These are phyloP conservation scores for Tuctoria greenei DNA, from an alignment of 176 grass and related monocot genomes.

Conservation along the genomic window DNA sequence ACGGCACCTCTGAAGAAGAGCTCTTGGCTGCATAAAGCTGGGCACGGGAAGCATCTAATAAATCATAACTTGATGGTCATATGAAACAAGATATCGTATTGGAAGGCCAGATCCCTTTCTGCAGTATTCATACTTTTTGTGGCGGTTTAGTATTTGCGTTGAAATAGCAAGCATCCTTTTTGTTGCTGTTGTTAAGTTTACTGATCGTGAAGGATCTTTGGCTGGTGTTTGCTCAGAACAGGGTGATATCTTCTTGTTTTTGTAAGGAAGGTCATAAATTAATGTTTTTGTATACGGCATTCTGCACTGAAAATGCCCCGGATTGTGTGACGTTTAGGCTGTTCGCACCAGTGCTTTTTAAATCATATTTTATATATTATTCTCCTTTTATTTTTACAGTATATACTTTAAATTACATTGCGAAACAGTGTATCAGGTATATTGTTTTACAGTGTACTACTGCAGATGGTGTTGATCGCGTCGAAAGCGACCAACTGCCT, in stretches of 20 bases:
- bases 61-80: constrained; percentile 25
- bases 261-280: too few species aligned
- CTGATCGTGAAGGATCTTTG: neutral
- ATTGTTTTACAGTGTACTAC: too few species aligned
- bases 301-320: neutral
- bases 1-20: constrained; percentile 26
- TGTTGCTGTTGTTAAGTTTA: neutral
- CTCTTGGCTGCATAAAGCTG: constrained; percentile 25
- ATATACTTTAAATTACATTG: too few species aligned
- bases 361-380: too few species aligned
- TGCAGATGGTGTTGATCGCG: too few species aligned
- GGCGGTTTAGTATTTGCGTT: too few species aligned
- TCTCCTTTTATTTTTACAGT: too few species aligned
- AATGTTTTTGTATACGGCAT: neutral
- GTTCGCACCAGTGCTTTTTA: too few species aligned
- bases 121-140: neutral
- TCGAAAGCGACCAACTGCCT: too few species aligned
- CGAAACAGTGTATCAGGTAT: too few species aligned
- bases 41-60: constrained; percentile 23
- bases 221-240: neutral
- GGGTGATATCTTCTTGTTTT: too few species aligned
- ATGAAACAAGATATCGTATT: constrained; percentile 29
- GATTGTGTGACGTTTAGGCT: too few species aligned
- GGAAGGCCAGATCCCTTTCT: neutral
- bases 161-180: neutral